Percentiles rank a stretch among this genome's conserved stretches.
These are phyloP conservation scores for Boletus vermiculosoides DNA, from an alignment of 768 basidiomycete species.

Conservation along the genomic window DNA sequence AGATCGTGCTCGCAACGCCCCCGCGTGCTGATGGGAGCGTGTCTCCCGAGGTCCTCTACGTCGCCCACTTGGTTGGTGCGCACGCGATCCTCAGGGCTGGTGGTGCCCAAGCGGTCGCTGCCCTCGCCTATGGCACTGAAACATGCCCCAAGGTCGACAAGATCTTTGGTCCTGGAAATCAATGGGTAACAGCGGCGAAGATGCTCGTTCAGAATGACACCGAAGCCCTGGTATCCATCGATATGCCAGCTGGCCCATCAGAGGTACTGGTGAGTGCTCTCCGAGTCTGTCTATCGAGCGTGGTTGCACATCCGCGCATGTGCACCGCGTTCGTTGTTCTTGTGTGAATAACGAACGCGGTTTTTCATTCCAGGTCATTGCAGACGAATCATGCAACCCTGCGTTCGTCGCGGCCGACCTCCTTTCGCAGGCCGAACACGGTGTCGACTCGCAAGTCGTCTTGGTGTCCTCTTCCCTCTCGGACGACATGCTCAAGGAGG, in stretches of 20 bases:
- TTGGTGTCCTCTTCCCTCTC: slow-evolving; percentile 78
- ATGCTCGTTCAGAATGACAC: slow-evolving; percentile 99
- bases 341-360: slow-evolving; percentile 34
- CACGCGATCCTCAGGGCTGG: slow-evolving; percentile 91
- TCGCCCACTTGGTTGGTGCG: slow-evolving; percentile 87
- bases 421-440: slow-evolving; percentile 97
- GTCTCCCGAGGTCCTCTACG: slow-evolving; percentile 97
- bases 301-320: slow-evolving; percentile 60
- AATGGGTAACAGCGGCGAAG: slow-evolving; percentile 99
- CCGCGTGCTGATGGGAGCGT: slow-evolving; percentile 90
- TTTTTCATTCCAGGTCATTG: slow-evolving; percentile 69
- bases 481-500: slow-evolving; percentile 56
- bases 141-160: slow-evolving; percentile 98
- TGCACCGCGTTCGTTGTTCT: slow-evolving; percentile 43
- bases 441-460: slow-evolving; percentile 97
- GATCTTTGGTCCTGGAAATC: slow-evolving; percentile 98
- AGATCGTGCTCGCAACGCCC: slow-evolving; percentile 95
- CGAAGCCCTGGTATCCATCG: slow-evolving; percentile 92
- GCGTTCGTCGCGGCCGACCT: slow-evolving; percentile 96
- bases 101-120: slow-evolving; percentile 94
- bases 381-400: slow-evolving; percentile 82
- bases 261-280: slow-evolving; percentile 77
- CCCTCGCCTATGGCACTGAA: slow-evolving; percentile 94
- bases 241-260: slow-evolving; percentile 98
- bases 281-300: slow-evolving; percentile 41